Percentiles rank a stretch among this genome's conserved stretches.
These are phyloP conservation scores for Penicillium soppii DNA, from an alignment of 495 filamentous ascomycete genomes.

Conservation along the genomic window DNA sequence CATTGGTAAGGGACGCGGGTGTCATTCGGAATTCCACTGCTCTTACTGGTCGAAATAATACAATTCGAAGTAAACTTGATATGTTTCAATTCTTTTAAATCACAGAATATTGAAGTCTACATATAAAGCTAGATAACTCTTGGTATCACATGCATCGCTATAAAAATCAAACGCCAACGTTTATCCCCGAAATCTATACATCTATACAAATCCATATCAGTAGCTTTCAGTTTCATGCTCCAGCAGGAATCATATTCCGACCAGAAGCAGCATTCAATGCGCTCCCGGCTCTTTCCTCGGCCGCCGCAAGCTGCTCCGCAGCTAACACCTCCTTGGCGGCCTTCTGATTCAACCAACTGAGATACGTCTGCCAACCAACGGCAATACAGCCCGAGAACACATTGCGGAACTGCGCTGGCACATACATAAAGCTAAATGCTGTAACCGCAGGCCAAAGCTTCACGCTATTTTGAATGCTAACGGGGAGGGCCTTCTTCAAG, in stretches of 20 bases:
- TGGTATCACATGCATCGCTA: slow-evolving; percentile 24
- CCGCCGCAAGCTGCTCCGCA: slow-evolving; percentile 24
- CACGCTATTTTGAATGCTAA: slow-evolving; percentile 71
- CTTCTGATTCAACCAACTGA: slow-evolving; percentile 75
- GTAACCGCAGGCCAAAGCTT: slow-evolving; percentile 92
- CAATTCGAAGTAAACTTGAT: neutral
- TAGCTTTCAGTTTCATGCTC: slow-evolving; percentile 18
- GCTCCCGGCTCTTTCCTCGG: slow-evolving; percentile 12
- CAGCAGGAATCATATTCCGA: slow-evolving; percentile 11
- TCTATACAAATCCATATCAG: slow-evolving; percentile 13
- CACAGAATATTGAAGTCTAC: slow-evolving; percentile 10
- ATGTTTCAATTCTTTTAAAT: neutral
- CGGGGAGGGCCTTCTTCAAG: slow-evolving; percentile 72
- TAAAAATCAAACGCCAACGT: slow-evolving; percentile 5
- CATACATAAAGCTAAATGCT: slow-evolving; percentile 82
- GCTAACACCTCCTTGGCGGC: slow-evolving; percentile 58
- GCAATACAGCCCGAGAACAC: slow-evolving; percentile 76
- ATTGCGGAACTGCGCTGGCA: slow-evolving; percentile 73
- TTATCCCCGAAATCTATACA: slow-evolving; percentile 8
- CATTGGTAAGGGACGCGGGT: neutral
- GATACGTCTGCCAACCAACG: slow-evolving; percentile 89
- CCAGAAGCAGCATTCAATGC: slow-evolving; percentile 8
- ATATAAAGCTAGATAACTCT: slow-evolving; percentile 10
- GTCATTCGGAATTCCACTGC: slow-evolving; percentile 3
- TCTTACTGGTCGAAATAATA: neutral